Base-by-base conservation (phyloP, 257 asterid species). In the Linderniella brevidens region DNA sequence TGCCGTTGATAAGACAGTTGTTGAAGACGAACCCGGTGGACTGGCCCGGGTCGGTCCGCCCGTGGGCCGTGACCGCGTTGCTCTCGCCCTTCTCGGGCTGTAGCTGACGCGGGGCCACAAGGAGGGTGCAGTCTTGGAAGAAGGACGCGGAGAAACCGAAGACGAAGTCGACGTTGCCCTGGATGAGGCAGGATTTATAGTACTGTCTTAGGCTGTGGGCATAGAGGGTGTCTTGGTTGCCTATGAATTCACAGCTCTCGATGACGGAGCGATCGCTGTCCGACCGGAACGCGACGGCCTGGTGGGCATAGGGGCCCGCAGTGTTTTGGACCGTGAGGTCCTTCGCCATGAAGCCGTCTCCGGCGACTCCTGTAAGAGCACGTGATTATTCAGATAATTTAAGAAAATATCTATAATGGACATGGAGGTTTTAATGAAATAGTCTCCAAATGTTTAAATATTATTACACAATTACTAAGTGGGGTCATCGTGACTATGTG, bases 261-360 rank as follows among this genome's bases (percentile, higher is more conserved):
- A 71, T 12, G 11, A 71, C 19, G 0, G 78, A 63, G 0, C 11
- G 64, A 46, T 71, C 78, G 19, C 71, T 60, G 4, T 58, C 59
- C 1, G 74, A 64, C 19, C 78, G 61, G 57, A 67, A 71, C 18
- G 78, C 78, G 41, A 71, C 78, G 29, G 78, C 78, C 60, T 71
- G 74, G 35, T 57, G 55, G 5, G 71, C 65, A n/a, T 16, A 52
- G 11, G 71, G 52, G n/a, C 72, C 72, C n/a, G 76, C 76, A 16
- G 72, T 64, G 49, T 69, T 69, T 53, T 69, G 44, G 44, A 71
- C 41, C 0, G 74, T 67, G 51, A 71, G 38, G n/a, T 57, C 65
- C 5, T 55, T 63, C 0, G 74, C 74, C 78, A 71, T 71, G 57
- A 71, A 71, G 57, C 74, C 74, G 52, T 71, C 78, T 0, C 74